Base-by-base conservation (phyloP, 768 basidiomycete species). In the Xerocomellus amylosporus region DNA sequence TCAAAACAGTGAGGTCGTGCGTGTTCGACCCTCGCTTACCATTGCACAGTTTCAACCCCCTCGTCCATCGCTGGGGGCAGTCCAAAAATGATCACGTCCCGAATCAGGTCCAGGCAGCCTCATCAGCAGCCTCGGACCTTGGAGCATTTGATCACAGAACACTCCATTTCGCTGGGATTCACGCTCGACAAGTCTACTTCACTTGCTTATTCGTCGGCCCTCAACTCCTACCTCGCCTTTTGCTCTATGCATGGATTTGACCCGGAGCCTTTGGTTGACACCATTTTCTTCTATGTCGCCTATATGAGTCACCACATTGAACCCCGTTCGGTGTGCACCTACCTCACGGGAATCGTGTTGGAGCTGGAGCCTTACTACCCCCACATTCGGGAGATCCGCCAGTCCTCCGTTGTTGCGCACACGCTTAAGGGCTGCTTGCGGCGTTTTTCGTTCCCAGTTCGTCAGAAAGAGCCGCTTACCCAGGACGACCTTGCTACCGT, bases 21-120 rank as follows among this genome's bases (percentile, higher is more conserved):
- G 2, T 0, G 5, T 44, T 10, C 14, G 5, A 10, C 56, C 47
- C 13, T 49, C 13, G 0, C 40, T 66, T 0, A 2, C 0, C 4
- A 58, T 64, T 31, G n/a, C 19, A 0, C 20, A 40, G 0, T 61
- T 68, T 61, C 24, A 39, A 63, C 65, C 67, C 68, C 71, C 73
- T 65, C 59, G 46, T 34, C 33, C 22, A 13, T 14, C 51, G 68
- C 59, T 71, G 69, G 68, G 72, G 71, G 71, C 56, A 19, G n/a
- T 22, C 0, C 0, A 5, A 33, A 4, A 39, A 53, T 63, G 51
- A 63, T 50, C 2, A 5, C 3, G 1, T 0, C 19, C 2, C 24
- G 19, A 0, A 0, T 12, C 0, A 1, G 0, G 9, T n/a, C 58
- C 52, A 44, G 31, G 39, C 43, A 37, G 15, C n/a, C n/a, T n/a